Conservation (phyloP, 805 yeast species). For the Saccharomyces kudriavzevii region DNA sequence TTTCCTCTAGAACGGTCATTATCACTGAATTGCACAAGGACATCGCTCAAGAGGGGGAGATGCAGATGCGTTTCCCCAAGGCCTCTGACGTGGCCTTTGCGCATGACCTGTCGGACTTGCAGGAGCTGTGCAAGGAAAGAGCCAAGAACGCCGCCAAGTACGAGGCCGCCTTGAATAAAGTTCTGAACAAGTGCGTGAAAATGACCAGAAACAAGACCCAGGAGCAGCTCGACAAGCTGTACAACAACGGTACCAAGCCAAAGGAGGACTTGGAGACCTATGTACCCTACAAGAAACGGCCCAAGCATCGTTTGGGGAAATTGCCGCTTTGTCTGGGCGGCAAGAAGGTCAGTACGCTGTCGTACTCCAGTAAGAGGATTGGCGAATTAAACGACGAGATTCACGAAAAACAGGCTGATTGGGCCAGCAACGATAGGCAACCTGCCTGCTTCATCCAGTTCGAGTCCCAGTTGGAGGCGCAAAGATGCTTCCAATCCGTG, state of each 20-base stretch:
- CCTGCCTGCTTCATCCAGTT: conserved; percentile 78
- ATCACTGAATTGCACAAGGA: conserved; percentile 57
- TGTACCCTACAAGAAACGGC: conserved; percentile 67
- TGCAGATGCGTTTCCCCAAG: conserved; percentile 56
- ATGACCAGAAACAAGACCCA: conserved; percentile 52
- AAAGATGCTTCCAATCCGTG: conserved; percentile 78
- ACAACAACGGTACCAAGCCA: conserved; percentile 39
- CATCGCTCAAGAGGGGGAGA: conserved; percentile 39
- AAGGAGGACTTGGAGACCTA: conserved; percentile 52
- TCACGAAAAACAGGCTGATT: conserved; percentile 44
- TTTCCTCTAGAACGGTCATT: conserved; percentile 64
- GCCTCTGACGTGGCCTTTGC: conserved; percentile 54
- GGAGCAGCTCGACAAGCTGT: conserved; percentile 29
- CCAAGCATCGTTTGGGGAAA: conserved; percentile 62
- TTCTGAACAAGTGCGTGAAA: conserved; percentile 52
- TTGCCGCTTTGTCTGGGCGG: conserved; percentile 49
- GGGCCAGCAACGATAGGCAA: conserved; percentile 42
- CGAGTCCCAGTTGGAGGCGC: conserved; percentile 77
- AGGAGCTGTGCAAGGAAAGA: conserved; percentile 53
- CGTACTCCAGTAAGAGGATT: conserved; percentile 58
- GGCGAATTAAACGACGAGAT: conserved; percentile 65
- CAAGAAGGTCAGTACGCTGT: conserved; percentile 76
- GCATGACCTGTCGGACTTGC: conserved; percentile 52
- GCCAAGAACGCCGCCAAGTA: conserved; percentile 50
- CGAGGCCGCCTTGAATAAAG: conserved; percentile 58